Conservation (phyloP, 2,329 filamentous ascomycete genomes). For the Penicillium sp. region DNA sequence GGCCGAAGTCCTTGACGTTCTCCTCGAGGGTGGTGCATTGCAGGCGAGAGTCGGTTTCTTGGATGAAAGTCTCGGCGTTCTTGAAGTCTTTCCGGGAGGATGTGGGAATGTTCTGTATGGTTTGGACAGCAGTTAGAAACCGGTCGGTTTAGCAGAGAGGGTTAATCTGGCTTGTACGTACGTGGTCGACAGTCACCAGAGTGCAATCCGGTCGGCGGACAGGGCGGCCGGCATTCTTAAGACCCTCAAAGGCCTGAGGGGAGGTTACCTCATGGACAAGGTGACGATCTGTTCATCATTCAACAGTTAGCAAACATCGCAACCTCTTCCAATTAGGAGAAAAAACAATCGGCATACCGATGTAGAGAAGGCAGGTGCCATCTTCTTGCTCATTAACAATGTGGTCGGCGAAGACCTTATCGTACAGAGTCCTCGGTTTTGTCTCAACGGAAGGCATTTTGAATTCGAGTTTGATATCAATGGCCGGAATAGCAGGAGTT, state of each 20-base stretch:
- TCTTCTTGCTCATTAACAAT: conserved; percentile 94
- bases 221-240: conserved; percentile 82
- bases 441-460: conserved; percentile 74
- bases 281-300: conserved; percentile 71
- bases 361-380: conserved; percentile 89
- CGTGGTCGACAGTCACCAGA: conserved; percentile 92
- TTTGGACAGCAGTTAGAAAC: conserved; percentile 10
- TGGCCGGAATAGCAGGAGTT: conserved; percentile 8
- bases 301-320: neutral
- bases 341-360: conserved; percentile 61
- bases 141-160: neutral
- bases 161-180: conserved; percentile 52
- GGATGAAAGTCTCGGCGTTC: conserved; percentile 88
- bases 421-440: conserved; percentile 83
- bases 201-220: conserved; percentile 96
- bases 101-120: conserved; percentile 81
- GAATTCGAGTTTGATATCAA: conserved; percentile 54
- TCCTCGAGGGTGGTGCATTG: conserved; percentile 96
- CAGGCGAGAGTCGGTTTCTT: conserved; percentile 87
- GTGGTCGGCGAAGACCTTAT: conserved; percentile 95
- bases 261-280: conserved; percentile 98
- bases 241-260: conserved; percentile 95
- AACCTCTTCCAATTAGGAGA: neutral
- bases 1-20: conserved; percentile 93
- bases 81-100: conserved; percentile 88